Base-by-base conservation (phyloP, 163 green algal species). In the Scenedesmus sp. region DNA sequence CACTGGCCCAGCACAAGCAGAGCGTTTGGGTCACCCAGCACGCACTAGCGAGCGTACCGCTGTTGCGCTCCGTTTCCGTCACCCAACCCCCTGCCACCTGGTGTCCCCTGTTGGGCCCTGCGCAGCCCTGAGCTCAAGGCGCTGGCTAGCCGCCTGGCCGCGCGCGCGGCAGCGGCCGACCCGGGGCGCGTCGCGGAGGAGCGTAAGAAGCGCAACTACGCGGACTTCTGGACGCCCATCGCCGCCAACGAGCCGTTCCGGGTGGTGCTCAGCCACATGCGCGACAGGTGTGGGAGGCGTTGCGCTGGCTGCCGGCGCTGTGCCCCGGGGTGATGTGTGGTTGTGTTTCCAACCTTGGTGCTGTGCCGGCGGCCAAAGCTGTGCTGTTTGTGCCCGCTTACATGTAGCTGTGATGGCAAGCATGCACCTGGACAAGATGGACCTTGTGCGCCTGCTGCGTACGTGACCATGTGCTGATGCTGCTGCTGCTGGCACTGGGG, bases 221-320 rank as follows among this genome's bases (percentile, higher is more conserved):
- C 91, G 5, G 96, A 98, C 86, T 98, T 98, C 88, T 97, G 95
- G 95, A 92, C 90, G 24, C 94, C 92, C 84, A 95, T 97, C 61
- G 94, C 95, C 5, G 70, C 94, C 49, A 97, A 94, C 4, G 97
- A 99, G 93, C 98, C 98, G 16, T 99, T 98, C 96, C 94, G 98
- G 26, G 94, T 99, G 37, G 94, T 99, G 43, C 96, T 99, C 35
- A 95, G 92, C 0, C 94, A 98, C 76, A 92, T 99, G 70, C 94
- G 98, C 13, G 98, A 99, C 93, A 83, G 93, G 56, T 91, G 80
- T 0, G 65, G 0, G 6, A 16, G 2, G 65, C 56, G 56, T 26
- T 68, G 56, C 15, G 49, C 49, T 26, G 16, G 15, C 56, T 30
- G 15, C 26, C 56, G 7, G 56, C 26, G 18, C 15, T 12, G 26